A percentile compares a stretch with the other conserved stretches of the same genome.
phyloP scores from a whole-genome alignment of 2,329 filamentous ascomycete genomes.

The Phyllosticta citribraziliensis region DNA sequence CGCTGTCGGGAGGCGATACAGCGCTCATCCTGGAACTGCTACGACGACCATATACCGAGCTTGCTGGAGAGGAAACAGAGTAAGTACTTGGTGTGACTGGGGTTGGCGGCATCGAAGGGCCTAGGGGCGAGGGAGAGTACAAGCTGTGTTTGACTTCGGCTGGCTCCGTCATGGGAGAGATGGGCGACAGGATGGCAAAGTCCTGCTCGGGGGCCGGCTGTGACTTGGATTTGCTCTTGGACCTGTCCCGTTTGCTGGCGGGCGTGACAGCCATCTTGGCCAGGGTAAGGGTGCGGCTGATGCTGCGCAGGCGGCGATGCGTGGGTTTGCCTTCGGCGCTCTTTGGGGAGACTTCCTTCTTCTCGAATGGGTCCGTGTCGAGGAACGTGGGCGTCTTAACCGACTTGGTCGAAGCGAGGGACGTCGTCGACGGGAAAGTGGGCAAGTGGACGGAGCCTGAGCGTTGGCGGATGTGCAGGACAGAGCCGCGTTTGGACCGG shows the following conservation, averaged over 20 bases:
- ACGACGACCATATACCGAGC: constrained; percentile 2
- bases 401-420: constrained; percentile 21
- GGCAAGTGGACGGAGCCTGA: constrained; percentile 9
- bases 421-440: constrained; percentile 12
- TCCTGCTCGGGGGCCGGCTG: not conserved
- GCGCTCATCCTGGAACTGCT: constrained; percentile 1
- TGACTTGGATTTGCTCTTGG: constrained; percentile 4
- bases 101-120: constrained; percentile 18
- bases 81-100: constrained; percentile 26
- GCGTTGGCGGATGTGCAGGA: constrained; percentile 3
- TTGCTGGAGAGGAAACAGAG: constrained; percentile 12
- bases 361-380: constrained; percentile 29
- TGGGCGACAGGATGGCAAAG: constrained; percentile 1
- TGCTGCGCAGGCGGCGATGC: constrained; percentile 27
- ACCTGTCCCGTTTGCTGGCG: constrained; percentile 1
- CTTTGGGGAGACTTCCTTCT: constrained; percentile 11
- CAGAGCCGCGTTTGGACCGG: constrained; percentile 4
- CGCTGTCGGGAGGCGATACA: not conserved
- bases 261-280: constrained; percentile 28
- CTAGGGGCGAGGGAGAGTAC: constrained; percentile 1
- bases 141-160: not conserved
- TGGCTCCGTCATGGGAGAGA: constrained; percentile 5
- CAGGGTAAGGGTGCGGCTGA: constrained; percentile 27
- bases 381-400: constrained; percentile 27
- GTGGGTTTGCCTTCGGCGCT: constrained; percentile 11